A percentile compares a stretch with the other conserved stretches of the same genome.
Evolutionary conservation across 2,329 filamentous ascomycete species (phyloP).

Genomic region (Aspergillus fructus): DNA sequence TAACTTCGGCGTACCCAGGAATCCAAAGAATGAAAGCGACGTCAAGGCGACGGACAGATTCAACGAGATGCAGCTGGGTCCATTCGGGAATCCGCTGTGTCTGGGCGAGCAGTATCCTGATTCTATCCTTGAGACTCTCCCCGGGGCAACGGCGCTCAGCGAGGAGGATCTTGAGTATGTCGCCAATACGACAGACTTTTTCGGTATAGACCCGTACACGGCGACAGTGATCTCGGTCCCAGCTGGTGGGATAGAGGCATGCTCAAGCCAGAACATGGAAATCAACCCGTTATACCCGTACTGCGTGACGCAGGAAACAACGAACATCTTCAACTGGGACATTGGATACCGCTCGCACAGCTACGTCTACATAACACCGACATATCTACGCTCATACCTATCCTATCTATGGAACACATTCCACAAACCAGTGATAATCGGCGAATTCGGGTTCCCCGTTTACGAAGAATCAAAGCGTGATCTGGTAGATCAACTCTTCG

Average conservation of each 20-base stretch:
- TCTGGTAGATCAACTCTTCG: constrained; percentile 53
- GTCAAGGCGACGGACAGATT: constrained; percentile 83
- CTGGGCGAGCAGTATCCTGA: constrained; percentile 47
- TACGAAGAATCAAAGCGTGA: constrained; percentile 48
- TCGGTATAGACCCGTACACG: constrained; percentile 60
- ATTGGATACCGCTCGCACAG: constrained; percentile 57
- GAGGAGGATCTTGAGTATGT: constrained; percentile 51
- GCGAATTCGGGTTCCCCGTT: constrained; percentile 58
- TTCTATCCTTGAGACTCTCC: constrained; percentile 45
- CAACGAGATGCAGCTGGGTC: constrained; percentile 65
- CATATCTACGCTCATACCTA: constrained; percentile 48
- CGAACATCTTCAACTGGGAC: constrained; percentile 55
- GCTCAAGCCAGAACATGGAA: constrained; percentile 42
- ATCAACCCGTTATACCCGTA: constrained; percentile 49
- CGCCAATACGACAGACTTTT: constrained; percentile 54
- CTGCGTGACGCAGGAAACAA: constrained; percentile 52
- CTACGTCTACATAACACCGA: constrained; percentile 60
- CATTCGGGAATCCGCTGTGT: constrained; percentile 47
- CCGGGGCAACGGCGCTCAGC: constrained; percentile 47
- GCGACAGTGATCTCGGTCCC: constrained; percentile 55
- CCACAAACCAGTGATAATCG: constrained; percentile 46
- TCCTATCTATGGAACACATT: constrained; percentile 62
- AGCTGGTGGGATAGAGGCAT: constrained; percentile 47
- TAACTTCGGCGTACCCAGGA: constrained; percentile 53
- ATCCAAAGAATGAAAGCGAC: constrained; percentile 56